Percentiles rank a stretch among this genome's conserved stretches.
Evolutionary conservation across 305 asterid genomes (phyloP).

Genomic region (Fraxinus latifolia): DNA sequence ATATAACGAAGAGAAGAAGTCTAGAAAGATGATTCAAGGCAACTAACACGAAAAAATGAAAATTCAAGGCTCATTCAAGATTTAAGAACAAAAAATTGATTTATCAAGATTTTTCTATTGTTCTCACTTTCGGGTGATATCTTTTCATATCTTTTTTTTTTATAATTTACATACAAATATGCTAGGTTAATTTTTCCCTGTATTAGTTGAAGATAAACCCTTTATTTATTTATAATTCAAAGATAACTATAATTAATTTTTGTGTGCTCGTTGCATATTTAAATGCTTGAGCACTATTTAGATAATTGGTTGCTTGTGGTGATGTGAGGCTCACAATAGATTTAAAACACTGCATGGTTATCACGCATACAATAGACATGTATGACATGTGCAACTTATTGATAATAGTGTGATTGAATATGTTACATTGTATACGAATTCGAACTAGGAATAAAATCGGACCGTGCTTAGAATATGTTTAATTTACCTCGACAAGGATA

Average conservation of each 20-base stretch:
- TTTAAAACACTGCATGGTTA: no score
- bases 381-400: background rate
- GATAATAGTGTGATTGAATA: background rate
- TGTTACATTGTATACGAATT: background rate
- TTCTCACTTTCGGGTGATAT: background rate
- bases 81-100: background rate
- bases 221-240: background rate
- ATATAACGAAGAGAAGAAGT: background rate
- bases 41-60: no score
- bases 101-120: background rate
- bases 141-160: no score
- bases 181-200: no score
- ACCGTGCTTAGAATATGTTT: background rate
- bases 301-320: background rate
- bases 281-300: background rate
- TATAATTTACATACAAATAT: no score
- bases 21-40: background rate
- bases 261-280: background rate
- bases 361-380: background rate
- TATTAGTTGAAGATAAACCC: no score
- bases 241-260: no score
- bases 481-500: no score
- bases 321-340: background rate
- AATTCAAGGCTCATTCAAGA: background rate
- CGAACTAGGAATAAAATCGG: no score